Evolutionary conservation across 495 filamentous ascomycete genomes (phyloP).

Genomic region (Daldinia bambusicola): DNA sequence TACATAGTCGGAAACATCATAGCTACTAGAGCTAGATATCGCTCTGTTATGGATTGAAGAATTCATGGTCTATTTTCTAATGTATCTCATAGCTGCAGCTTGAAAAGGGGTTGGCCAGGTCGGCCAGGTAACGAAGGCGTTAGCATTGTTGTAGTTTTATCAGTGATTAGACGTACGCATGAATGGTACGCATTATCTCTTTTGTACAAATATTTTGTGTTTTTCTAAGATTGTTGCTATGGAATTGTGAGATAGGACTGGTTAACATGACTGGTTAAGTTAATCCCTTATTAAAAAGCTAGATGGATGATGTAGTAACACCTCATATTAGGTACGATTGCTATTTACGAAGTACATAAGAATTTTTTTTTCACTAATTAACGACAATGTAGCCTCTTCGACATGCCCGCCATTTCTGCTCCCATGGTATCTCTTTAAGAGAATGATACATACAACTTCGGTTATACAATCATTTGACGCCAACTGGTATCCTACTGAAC

Average conservation of each 20-base stretch:
- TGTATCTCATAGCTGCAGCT: conserved; percentile 9
- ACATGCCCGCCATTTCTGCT: neutral
- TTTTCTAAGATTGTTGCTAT: neutral
- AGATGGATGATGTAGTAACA: neutral
- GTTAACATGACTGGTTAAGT: neutral
- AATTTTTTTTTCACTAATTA: too few species aligned
- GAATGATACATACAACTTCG: neutral
- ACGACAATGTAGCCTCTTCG: neutral
- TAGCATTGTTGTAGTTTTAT: conserved; percentile 24
- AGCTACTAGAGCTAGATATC: conserved; percentile 5
- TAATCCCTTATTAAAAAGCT: neutral
- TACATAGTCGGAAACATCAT: neutral
- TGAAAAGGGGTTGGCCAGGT: conserved; percentile 16
- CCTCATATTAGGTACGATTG: too few species aligned
- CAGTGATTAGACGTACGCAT: conserved; percentile 14
- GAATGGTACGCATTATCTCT: conserved; percentile 35
- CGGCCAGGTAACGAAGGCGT: conserved; percentile 32
- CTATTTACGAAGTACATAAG: too few species aligned
- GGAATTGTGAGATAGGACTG: neutral
- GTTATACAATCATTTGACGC: neutral
- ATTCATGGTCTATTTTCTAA: conserved; percentile 1
- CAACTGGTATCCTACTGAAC: conserved; percentile 9
- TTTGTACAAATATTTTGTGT: conserved; percentile 24
- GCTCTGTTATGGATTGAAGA: neutral
- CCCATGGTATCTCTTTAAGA: neutral